phyloP scores from a whole-genome alignment of 2,329 filamentous ascomycete genomes.

The Microthyrium microscopicum region DNA sequence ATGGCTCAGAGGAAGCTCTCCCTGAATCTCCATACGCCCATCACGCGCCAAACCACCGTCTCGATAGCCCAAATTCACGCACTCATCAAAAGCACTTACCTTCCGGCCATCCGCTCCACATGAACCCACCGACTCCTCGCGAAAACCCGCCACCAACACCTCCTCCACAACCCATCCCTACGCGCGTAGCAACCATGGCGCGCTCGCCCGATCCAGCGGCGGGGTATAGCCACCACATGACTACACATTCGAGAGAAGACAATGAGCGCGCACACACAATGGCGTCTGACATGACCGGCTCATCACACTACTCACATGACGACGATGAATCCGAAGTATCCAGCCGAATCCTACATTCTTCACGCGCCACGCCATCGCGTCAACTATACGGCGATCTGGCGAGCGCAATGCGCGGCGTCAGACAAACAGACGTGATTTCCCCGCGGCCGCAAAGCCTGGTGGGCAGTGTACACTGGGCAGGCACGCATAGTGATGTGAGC shows the following conservation, averaged over 20 bases:
- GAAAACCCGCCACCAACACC: constrained; percentile 15
- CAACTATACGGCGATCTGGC: constrained; percentile 31
- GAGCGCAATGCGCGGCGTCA: constrained; percentile 23
- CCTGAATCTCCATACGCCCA: constrained; percentile 10
- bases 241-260: constrained; percentile 7
- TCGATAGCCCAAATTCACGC: constrained; percentile 3
- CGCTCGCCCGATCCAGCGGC: not conserved
- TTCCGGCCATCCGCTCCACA: constrained; percentile 24
- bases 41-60: not conserved
- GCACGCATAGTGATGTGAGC: not conserved
- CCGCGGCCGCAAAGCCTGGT: constrained; percentile 10
- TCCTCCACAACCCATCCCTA: constrained; percentile 8
- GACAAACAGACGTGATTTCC: constrained; percentile 9
- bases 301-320: constrained; percentile 4
- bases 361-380: constrained; percentile 20
- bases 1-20: constrained; percentile 12
- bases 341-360: constrained; percentile 5
- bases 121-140: constrained; percentile 31
- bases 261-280: constrained; percentile 18
- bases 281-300: constrained; percentile 9
- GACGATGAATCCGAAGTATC: constrained; percentile 7
- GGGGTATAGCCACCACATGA: not conserved
- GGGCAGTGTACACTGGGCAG: constrained; percentile 6
- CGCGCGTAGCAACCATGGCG: not conserved
- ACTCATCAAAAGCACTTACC: constrained; percentile 15